Base-by-base conservation (phyloP, 176 grass and related monocot species). In the Metroxylon sagu region DNA sequence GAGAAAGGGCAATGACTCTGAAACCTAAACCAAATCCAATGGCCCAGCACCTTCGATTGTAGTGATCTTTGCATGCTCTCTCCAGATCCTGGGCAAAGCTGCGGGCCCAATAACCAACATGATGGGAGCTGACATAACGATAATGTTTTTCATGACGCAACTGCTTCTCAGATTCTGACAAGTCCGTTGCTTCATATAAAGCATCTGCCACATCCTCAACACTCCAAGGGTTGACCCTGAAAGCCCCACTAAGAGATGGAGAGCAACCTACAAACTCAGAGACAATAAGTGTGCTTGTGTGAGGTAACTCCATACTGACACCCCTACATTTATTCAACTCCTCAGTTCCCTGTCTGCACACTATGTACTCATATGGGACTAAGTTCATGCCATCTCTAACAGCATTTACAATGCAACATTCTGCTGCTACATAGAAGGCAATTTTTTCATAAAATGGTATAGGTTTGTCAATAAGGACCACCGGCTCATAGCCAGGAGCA, bases 61-160 rank as follows among this genome's bases (percentile, higher is more conserved):
- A 88, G 67, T 98, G 84, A 18, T 98, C 93, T 74, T 79, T 91
- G 77, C 93, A 97, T 25, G 93, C 93, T 2, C 87, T 68, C 69
- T 92, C 84, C 57, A 98, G 73, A 65, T 98, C 88, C 75, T 80
- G 85, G 49, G 88, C 88, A 26, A 98, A 98, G 0, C 84, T 89
- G 3, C 50, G 30, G 1, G 88, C 81, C 93, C 93, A 98, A 68
- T 98, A 98, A 50, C 73, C 69, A 19, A 98, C 93, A 59, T 88
- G 87, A 26, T 97, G 93, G 28, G 93, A 78, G 72, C 84, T 91
- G 1, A 97, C 85, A 29, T 97, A 97, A 59, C 85, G 91, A 72
- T 97, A 88, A 57, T 97, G 93, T 70, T 97, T 97, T 74, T 97
- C 87, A 6, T 97, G 93, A n/a, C 93, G 78, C 76, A 97, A 51